Evolutionary conservation across 73 alveolate species (phyloP), one percentile per base, ranked within the genome.

Genomic region (Paramecium octaurelia): DNA sequence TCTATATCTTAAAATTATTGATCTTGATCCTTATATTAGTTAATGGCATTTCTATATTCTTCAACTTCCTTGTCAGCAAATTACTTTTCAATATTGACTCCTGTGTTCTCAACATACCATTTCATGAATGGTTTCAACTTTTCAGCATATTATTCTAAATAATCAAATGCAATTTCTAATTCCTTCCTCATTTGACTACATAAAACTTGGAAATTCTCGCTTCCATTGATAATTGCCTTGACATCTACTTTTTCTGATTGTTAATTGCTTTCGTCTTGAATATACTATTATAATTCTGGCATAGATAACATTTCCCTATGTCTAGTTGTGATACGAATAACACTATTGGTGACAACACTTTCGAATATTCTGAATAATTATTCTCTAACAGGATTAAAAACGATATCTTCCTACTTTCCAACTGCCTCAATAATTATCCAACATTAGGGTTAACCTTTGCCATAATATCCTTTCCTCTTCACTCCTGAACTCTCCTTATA

Each of bases 1-100:
- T 91, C 95, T 24, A 97, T 58, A n/a, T 60, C 69, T 43, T 92
- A 92, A 54, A 97, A 83, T 80, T 76, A 92, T 23, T 95, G 93
- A 59, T 64, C 94, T 87, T 97, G 75, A 10, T 88, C 88, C 23
- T 59, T 58, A 92, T 92, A 93, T 64, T 84, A 43, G 6, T 68
- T 88, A 44, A 97, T 93, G 18, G 94, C 86, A 50, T 76, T 60
- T 84, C 93, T 94, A 86, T 95, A 93, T 16, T 50, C 96, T 44
- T 95, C 99, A 18, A 88, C 93, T 69, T 96, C 99, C 58, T 48
- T 94, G 27, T 71, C 92, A 24, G 92, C 85, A 86, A 88, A 96
- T 24, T 93, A 3, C 12, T 42, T 91, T 21, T 87, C 95, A 31
- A 87, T 88, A 31, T 94, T 85, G 71, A 94, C 91, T 16, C 70